Base-by-base conservation (phyloP, 2,329 filamentous ascomycete species). In the Talaromyces sp. region DNA sequence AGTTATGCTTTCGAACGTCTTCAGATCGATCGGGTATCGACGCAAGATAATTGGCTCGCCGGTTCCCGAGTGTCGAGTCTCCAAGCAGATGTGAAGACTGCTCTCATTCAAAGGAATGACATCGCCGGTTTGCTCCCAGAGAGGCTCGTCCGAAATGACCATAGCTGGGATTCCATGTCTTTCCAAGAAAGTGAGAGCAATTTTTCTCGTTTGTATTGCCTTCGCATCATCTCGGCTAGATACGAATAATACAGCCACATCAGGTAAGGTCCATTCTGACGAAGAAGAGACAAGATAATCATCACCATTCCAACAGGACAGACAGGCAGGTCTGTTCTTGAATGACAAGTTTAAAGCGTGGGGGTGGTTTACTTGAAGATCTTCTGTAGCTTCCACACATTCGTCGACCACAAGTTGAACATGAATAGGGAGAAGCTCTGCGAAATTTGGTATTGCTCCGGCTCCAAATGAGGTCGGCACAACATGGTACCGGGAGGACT, bases 331-430 rank as follows among this genome's bases (percentile, higher is more conserved):
- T 4, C 72, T 65, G 30, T 73, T 72, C 59, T 76, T 77, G 50
- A 77, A 70, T 5, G 57, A 62, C 41, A 78, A 55, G 14, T 55
- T 58, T 41, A 78, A 67, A n/a, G 69, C 66, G 43, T 62, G 65
- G 42, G 69, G 61, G 13, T 60, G 63, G 43, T 62, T 57, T 6
- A 58, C 53, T 14, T 58, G 59, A 22, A 55, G 40, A n/a, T 65
- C 64, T 14, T 64, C 65, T 1, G 60, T 57, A 17, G 75, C 73
- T 19, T 65, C 64, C 36, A 70, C 57, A 52, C 76, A 79, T 52
- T 78, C 76, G 42, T 80, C 76, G 33, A 80, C 76, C 46, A 77
- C 70, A 13, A 80, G 69, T 55, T 79, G 76, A 14, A 77, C 70
- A 65, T 74, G 72, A 42, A 74, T 77, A 27, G 75, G 76, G 22